A percentile compares a stretch with the other conserved stretches of the same genome.
Evolutionary conservation across 805 yeast genomes (phyloP).

Genomic region (Diddensiella santjacobensis): DNA sequence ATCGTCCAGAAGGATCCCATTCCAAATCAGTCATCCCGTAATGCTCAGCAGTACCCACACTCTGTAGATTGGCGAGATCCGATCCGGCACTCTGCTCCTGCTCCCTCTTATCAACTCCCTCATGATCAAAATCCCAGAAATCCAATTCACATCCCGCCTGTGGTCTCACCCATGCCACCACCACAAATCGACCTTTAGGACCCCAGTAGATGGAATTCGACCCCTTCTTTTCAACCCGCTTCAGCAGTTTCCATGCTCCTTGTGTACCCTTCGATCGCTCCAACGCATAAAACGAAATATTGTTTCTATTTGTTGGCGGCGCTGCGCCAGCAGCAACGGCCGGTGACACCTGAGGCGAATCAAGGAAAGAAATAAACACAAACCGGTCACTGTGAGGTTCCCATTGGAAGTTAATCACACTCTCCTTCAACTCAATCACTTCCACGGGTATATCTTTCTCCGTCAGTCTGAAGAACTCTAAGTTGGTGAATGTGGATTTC

Average conservation of each 20-base stretch:
- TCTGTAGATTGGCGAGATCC: conserved; percentile 48
- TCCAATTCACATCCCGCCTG: conserved; percentile 60
- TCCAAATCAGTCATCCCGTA: conserved; percentile 75
- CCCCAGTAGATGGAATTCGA: conserved; percentile 79
- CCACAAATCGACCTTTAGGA: conserved; percentile 87
- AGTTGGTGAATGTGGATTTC: conserved; percentile 84
- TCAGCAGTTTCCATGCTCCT: conserved; percentile 57
- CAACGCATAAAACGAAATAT: conserved; percentile 75
- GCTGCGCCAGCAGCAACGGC: conserved; percentile 18
- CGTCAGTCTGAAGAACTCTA: conserved; percentile 82
- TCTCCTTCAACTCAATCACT: conserved; percentile 87
- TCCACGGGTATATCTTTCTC: conserved; percentile 95
- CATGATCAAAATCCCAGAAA: conserved; percentile 81
- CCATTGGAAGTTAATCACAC: conserved; percentile 87
- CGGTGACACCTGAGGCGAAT: conserved; percentile 17
- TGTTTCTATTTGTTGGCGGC: conserved; percentile 41
- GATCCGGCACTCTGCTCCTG: conserved; percentile 42
- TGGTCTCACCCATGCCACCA: conserved; percentile 44
- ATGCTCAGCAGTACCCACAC: conserved; percentile 59
- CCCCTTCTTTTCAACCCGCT: conserved; percentile 56
- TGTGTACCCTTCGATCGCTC: conserved; percentile 55
- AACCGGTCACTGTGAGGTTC: conserved; percentile 92
- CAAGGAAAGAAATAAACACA: conserved; percentile 63
- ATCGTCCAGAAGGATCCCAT: conserved; percentile 98
- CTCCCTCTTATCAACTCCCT: conserved; percentile 56